Evolutionary conservation across 805 yeast species (phyloP).

Genomic region (Blastobotrys robertii): DNA sequence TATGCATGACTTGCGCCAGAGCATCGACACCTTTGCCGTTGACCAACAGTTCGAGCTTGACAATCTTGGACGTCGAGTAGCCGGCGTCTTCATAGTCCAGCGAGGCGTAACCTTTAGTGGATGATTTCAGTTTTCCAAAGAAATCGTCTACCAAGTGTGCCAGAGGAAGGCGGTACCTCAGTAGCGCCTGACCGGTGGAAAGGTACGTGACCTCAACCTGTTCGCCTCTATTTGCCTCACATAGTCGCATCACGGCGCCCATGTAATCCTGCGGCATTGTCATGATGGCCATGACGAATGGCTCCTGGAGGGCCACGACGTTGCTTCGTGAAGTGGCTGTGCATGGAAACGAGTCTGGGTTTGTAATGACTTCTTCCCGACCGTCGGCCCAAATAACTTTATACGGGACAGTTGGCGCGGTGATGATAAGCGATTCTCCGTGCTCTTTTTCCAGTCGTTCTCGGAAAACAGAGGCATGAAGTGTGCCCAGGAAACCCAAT

Average conservation of each 20-base stretch:
- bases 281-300: constrained; percentile 83
- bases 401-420: constrained; percentile 95
- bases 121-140: constrained; percentile 85
- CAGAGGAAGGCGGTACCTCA: constrained; percentile 75
- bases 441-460: constrained; percentile 89
- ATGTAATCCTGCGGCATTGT: constrained; percentile 84
- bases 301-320: constrained; percentile 57
- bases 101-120: constrained; percentile 87
- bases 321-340: constrained; percentile 28
- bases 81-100: constrained; percentile 93
- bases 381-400: constrained; percentile 63
- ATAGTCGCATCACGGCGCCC: constrained; percentile 77
- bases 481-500: constrained; percentile 84
- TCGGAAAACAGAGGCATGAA: constrained; percentile 91
- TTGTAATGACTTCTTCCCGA: constrained; percentile 54
- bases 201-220: constrained; percentile 73
- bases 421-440: constrained; percentile 83
- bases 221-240: constrained; percentile 75
- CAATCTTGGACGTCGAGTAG: constrained; percentile 66
- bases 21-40: constrained; percentile 91
- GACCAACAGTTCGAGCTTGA: constrained; percentile 79
- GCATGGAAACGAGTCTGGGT: constrained; percentile 91
- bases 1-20: constrained; percentile 80
- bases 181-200: constrained; percentile 68
- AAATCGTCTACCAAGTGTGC: constrained; percentile 91